These are phyloP conservation scores for Tremella mesenterica DNA, from an alignment of 768 basidiomycete species.

Conservation along the genomic window DNA sequence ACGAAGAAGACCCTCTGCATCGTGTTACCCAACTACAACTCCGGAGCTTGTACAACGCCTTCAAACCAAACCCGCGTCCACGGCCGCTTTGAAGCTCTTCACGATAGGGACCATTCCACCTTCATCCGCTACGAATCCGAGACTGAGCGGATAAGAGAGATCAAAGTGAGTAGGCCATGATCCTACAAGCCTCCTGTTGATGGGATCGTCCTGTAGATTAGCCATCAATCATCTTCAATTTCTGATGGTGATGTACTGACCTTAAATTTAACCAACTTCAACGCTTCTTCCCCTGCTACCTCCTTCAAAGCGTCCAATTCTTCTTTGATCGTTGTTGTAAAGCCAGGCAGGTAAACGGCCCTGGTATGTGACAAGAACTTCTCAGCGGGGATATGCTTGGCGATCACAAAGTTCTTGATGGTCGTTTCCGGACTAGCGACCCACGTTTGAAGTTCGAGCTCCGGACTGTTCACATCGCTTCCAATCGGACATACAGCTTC, in stretches of 20 bases:
- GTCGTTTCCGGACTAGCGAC: slow-evolving; percentile 39
- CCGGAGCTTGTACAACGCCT: too few relatives aligned
- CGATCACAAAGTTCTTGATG: slow-evolving; percentile 43
- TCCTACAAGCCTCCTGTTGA: slow-evolving; percentile 39
- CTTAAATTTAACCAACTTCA: slow-evolving; percentile 40
- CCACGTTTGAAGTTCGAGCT: slow-evolving; percentile 38
- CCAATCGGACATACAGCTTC: slow-evolving; percentile 52
- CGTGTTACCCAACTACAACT: too few relatives aligned
- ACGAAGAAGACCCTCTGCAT: too few relatives aligned
- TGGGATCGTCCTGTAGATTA: slow-evolving; percentile 33
- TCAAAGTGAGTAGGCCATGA: slow-evolving; percentile 42
- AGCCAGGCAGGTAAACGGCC: slow-evolving; percentile 40
- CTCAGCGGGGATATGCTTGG: slow-evolving; percentile 36
- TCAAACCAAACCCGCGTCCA: slow-evolving; percentile 36
- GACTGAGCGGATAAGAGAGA: slow-evolving; percentile 34
- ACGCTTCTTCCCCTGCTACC: slow-evolving; percentile 37
- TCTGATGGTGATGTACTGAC: slow-evolving; percentile 1
- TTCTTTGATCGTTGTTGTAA: slow-evolving; percentile 39
- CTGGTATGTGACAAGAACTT: slow-evolving; percentile 40
- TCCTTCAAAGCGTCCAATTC: slow-evolving; percentile 38
- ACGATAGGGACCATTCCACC: slow-evolving; percentile 43
- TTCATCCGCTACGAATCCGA: slow-evolving; percentile 39
- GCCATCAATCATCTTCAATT: not conserved
- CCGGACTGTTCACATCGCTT: slow-evolving; percentile 28
- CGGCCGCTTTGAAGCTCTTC: slow-evolving; percentile 38